Evolutionary conservation across 768 basidiomycete genomes (phyloP), one percentile per base, ranked within the genome.

Genomic region (Termitomyces heimii): DNA sequence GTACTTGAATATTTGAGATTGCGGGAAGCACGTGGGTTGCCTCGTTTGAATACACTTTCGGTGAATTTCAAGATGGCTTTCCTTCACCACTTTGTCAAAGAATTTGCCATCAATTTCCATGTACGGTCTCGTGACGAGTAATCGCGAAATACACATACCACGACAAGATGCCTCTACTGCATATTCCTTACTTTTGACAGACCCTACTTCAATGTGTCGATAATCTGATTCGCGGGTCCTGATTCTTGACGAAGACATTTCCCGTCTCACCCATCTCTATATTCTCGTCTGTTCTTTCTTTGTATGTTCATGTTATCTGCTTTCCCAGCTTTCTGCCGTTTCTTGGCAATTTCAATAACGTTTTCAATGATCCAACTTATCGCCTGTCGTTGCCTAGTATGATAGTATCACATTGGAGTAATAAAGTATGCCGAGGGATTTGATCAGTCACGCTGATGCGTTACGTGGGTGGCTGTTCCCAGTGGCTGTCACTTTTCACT

Each of bases 11-110:
- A 62, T 39, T 37, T 64, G n/a, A 43, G 45, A 8, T 48, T 60
- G 29, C 60, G 63, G 7, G 39, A 56, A 29, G 52, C 45, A 14
- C 58, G 63, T 14, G 59, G 55, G 4, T 42, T 64, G 20, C 59
- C 56, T 18, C 58, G 42, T 12, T 45, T 64, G 48, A 53, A 51
- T 39, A 31, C 35, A 18, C 54, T 64, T 40, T 60, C 57, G 3
- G 61, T 64, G 8, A 64, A 64, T 43, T 52, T 59, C 13, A 44
- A 47, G 54, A 56, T 64, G 54, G 52, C 61, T 20, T 34, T 60
- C 7, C 56, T 64, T n/a, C 58, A 59, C 13, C 63, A 54, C 34
- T 58, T 62, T 35, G 55, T 56, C 40, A 37, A 46, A 6, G 46
- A 60, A 0, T 58, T 59, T 46, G 51, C 40, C 40, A 29, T 34